Evolutionary conservation across 805 yeast species (phyloP).

Genomic region (Metschnikowia borealis): DNA sequence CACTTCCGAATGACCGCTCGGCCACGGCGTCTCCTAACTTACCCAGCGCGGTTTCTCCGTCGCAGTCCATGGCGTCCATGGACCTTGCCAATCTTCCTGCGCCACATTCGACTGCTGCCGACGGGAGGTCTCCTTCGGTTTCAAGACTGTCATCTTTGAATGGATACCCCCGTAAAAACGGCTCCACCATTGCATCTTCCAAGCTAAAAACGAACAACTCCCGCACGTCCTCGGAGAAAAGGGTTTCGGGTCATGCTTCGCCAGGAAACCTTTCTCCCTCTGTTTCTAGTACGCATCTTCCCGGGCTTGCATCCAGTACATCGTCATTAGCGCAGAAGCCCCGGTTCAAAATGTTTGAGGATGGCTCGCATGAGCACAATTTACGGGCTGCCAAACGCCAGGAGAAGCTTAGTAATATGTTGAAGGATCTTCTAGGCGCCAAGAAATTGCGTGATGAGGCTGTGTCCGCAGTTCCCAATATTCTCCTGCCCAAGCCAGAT

Average conservation of each 20-base stretch:
- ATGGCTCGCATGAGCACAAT: conserved; percentile 79
- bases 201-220: conserved; percentile 18
- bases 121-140: conserved; percentile 14
- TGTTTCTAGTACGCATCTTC: conserved; percentile 12
- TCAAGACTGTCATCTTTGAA: conserved; percentile 18
- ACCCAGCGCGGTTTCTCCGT: conserved; percentile 7
- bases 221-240: conserved; percentile 20
- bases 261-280: conserved; percentile 12
- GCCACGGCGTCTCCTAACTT: conserved; percentile 11
- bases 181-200: conserved; percentile 2
- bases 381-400: conserved; percentile 72
- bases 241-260: conserved; percentile 6
- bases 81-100: conserved; percentile 6
- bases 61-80: conserved; percentile 4
- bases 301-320: conserved; percentile 7
- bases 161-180: conserved; percentile 12
- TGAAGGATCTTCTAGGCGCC: conserved; percentile 72
- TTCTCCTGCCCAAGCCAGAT: conserved; percentile 34
- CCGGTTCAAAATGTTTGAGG: conserved; percentile 55
- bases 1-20: conserved; percentile 17
- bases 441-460: conserved; percentile 69
- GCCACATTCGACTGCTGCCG: conserved; percentile 4
- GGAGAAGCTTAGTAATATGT: conserved; percentile 70
- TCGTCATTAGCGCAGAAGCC: conserved; percentile 25
- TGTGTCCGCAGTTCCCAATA: conserved; percentile 67